These are phyloP conservation scores for Silene conica DNA, from an alignment of 148 eudicot species.

Conservation along the genomic window DNA sequence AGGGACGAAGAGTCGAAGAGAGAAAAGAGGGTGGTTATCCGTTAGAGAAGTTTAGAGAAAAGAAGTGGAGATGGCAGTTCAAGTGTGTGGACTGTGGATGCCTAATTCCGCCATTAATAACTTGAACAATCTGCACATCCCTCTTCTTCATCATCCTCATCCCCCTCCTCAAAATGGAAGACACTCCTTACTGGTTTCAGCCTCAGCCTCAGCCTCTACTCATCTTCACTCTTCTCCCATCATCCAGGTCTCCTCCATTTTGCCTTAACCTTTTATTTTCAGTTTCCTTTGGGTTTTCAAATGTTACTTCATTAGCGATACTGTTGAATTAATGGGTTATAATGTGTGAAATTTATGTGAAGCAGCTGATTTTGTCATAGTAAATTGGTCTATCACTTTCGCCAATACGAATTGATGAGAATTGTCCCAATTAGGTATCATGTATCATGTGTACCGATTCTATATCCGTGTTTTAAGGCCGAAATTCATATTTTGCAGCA, in stretches of 20 bases:
- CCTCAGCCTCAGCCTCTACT: constrained; percentile 28
- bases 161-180: constrained; percentile 6
- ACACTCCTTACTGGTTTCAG: constrained; percentile 11
- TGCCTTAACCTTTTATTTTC: no score
- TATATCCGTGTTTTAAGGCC: no score
- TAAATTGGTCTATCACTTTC: no score
- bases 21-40: neutral
- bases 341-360: no score
- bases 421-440: no score
- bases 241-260: constrained; percentile 47
- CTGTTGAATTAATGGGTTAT: no score
- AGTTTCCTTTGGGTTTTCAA: no score
- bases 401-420: no score
- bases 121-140: constrained; percentile 10
- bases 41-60: neutral
- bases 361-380: no score
- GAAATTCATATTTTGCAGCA: no score
- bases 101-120: constrained; percentile 17
- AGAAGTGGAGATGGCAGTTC: constrained; percentile 38
- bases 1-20: neutral
- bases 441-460: no score
- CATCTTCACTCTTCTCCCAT: constrained; percentile 41
- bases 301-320: no score
- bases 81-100: constrained; percentile 30
- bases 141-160: constrained; percentile 12